Conservation (phyloP, 78 protist species). For the Guillardia theta region DNA sequence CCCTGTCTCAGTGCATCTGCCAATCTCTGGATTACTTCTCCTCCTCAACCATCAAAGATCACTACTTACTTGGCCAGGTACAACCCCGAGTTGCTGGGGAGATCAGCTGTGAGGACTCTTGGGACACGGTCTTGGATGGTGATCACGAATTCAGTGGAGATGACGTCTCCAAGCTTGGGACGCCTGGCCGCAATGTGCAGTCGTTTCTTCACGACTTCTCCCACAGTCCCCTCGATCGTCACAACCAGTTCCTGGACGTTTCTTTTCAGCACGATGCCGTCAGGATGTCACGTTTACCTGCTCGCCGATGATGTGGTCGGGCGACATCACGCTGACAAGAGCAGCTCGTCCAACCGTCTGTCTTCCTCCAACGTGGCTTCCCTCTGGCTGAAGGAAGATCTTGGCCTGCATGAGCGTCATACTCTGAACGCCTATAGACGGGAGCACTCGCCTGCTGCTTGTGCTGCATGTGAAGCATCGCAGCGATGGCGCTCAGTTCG, state of each 20-base stretch:
- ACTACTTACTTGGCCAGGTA: background rate
- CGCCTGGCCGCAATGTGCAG: background rate
- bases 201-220: background rate
- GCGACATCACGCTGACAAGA: background rate
- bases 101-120: background rate
- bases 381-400: background rate
- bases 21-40: too few species aligned
- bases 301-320: background rate
- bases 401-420: too few species aligned
- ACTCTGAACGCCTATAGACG: too few species aligned
- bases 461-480: background rate
- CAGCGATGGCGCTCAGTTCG: background rate
- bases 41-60: background rate
- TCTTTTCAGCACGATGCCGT: too few species aligned
- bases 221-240: background rate
- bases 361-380: background rate
- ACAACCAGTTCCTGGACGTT: background rate
- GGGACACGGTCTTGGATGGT: background rate
- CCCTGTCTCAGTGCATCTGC: too few species aligned
- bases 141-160: background rate
- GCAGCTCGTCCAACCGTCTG: background rate
- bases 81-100: background rate
- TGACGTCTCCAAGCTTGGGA: constrained; percentile 9
- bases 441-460: background rate
- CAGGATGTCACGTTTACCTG: background rate